A percentile compares a stretch with the other conserved stretches of the same genome.
Conservation (phyloP, 805 yeast species). For the Zygosaccharomyces kombuchaensis region DNA sequence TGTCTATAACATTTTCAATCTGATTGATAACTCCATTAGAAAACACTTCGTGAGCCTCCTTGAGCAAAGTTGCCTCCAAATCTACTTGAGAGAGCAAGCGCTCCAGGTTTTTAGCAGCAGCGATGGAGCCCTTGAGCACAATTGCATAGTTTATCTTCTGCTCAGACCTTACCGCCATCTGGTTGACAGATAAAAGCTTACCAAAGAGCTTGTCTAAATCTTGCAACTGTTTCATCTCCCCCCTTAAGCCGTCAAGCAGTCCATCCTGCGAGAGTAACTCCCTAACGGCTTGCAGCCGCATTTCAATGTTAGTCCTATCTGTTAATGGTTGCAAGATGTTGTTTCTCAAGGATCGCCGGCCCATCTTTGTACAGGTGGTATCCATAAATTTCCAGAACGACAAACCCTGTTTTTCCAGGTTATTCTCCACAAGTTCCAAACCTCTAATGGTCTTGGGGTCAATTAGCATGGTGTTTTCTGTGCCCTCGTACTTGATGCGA, state of each 20-base stretch:
- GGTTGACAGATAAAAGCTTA: conserved; percentile 31
- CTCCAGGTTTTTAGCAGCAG: conserved; percentile 18
- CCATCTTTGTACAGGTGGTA: conserved; percentile 45
- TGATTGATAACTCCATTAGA: conserved; percentile 21
- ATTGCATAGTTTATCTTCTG: conserved; percentile 42
- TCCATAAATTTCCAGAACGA: conserved; percentile 39
- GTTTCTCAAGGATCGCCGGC: conserved; percentile 39
- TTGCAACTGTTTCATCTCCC: conserved; percentile 28
- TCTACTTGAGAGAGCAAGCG: conserved; percentile 12
- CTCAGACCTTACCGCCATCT: conserved; percentile 25
- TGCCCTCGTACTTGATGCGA: conserved; percentile 37
- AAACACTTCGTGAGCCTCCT: conserved; percentile 33
- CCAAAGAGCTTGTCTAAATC: conserved; percentile 43
- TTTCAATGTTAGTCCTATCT: conserved; percentile 33
- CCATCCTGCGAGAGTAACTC: conserved; percentile 31
- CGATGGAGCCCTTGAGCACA: conserved; percentile 37
- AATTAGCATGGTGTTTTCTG: conserved; percentile 42
- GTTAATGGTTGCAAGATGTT: conserved; percentile 48
- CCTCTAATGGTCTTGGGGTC: conserved; percentile 38
- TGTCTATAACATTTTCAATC: conserved; percentile 29
- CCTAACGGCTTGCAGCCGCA: conserved; percentile 38
- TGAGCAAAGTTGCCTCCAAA: conserved; percentile 19
- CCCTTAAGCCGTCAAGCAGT: conserved; percentile 16
- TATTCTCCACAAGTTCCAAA: conserved; percentile 40
- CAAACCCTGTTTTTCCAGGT: conserved; percentile 27